Evolutionary conservation across 306 rosid genomes (phyloP), one percentile per base, ranked within the genome.

Genomic region (Pyrus communis): DNA sequence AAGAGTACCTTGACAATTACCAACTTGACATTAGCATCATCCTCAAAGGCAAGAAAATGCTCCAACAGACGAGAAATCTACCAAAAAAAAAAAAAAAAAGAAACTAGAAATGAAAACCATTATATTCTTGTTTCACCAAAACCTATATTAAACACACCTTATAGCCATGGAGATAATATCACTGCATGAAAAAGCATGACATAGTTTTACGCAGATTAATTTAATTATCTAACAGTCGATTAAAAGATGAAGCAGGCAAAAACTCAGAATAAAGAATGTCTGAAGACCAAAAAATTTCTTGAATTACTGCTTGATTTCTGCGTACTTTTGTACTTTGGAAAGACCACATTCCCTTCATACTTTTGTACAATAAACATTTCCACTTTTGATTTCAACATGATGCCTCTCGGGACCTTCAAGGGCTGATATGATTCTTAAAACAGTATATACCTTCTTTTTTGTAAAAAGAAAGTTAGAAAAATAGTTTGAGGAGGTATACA

Each of bases 1-100:
- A 58, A 54, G 27, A 71, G 58, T 84, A 90, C 98, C 98, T 94
- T 92, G 77, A 92, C 31, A 54, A 94, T 28, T 79, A 89, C 75
- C 86, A 92, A 80, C 78, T 92, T 92, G 74, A 92, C 84, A 81
- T 81, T 85, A 75, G 91, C 63, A 79, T 92, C 87, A 58, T 73
- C 75, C 70, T 92, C 98, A 21, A 79, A 89, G 4, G 88, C 75
- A 19, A 73, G 42, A 67, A 92, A 88, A 73, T 85, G 80, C 67
- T 90, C 92, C 82, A 90, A 79, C 40, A 94, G 87, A 42, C 71
- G 88, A 76, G 92, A 86, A 59, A 88, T 79, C 97, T 94, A 71
- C 35, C 82, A 40, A 46, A 55, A 33, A 35, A 35, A 1, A 35
- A 33, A 28, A 28, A 3, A 31, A 43, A 59, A 71, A 60, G 25